phyloP scores from a whole-genome alignment of 2,329 filamentous ascomycete species.

The Xylaria sp. region DNA sequence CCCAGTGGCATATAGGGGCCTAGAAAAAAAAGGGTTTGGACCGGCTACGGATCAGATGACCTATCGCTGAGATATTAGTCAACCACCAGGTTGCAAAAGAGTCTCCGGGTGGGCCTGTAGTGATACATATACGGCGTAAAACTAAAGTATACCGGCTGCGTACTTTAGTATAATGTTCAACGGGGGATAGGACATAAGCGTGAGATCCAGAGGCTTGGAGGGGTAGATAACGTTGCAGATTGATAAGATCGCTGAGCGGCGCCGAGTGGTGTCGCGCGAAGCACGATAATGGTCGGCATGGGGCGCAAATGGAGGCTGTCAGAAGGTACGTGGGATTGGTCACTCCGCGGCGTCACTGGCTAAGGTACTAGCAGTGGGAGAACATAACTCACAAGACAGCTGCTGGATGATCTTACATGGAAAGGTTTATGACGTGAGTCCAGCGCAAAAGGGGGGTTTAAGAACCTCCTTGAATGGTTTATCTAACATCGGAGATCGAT shows the following conservation, averaged over 20 bases:
- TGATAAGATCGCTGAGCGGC: neutral
- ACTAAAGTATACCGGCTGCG: neutral
- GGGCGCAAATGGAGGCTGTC: slow-evolving; percentile 10
- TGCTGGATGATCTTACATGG: slow-evolving; percentile 30
- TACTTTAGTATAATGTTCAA: neutral
- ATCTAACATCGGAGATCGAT: neutral
- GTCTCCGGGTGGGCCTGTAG: neutral
- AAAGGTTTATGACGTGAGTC: slow-evolving; percentile 29
- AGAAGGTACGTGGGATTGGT: slow-evolving; percentile 16
- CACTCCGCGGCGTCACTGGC: neutral
- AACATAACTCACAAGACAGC: slow-evolving; percentile 22
- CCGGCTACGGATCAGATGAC: neutral
- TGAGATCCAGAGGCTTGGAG: neutral
- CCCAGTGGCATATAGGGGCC: neutral
- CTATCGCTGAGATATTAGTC: neutral
- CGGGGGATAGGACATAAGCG: neutral
- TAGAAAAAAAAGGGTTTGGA: neutral
- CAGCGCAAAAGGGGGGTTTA: neutral
- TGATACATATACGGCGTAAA: neutral
- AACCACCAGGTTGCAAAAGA: neutral
- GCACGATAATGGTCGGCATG: slow-evolving; percentile 6
- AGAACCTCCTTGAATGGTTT: neutral
- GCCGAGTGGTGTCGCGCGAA: neutral
- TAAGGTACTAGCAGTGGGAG: slow-evolving; percentile 15
- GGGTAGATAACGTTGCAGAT: neutral